Conservation (phyloP, 345 rosid genomes). For the Excoecaria cochinchinensis region DNA sequence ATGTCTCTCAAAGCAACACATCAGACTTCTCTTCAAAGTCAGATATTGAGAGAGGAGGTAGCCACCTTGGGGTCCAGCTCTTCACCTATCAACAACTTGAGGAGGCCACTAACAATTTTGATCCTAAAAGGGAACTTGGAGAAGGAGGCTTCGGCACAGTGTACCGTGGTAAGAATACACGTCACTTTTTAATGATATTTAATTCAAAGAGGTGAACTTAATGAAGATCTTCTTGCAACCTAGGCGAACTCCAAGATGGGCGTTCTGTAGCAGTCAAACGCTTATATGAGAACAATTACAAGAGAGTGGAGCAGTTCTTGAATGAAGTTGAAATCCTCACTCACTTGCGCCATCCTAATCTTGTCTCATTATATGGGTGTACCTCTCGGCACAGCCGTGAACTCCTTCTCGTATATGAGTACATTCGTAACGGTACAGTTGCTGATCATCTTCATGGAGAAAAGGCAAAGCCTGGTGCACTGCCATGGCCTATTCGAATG, state of each 20-base stretch:
- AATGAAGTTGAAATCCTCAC: constrained; percentile 81
- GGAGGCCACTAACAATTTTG: constrained; percentile 69
- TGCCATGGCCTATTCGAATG: constrained; percentile 61
- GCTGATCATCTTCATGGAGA: constrained; percentile 83
- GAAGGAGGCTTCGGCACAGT: constrained; percentile 96
- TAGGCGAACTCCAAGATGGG: constrained; percentile 77
- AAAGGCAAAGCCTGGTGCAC: constrained; percentile 57
- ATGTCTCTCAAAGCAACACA: constrained; percentile 35
- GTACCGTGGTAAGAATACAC: constrained; percentile 53
- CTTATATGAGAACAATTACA: constrained; percentile 69
- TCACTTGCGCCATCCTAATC: constrained; percentile 61
- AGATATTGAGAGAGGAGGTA: constrained; percentile 48
- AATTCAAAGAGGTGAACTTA: background rate
- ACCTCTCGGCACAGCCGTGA: constrained; percentile 77
- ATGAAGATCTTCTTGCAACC: background rate
- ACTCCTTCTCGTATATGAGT: constrained; percentile 81
- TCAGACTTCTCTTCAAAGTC: constrained; percentile 40
- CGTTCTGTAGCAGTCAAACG: constrained; percentile 84
- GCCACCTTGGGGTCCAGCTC: constrained; percentile 42
- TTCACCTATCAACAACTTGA: constrained; percentile 68
- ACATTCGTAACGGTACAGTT: constrained; percentile 77
- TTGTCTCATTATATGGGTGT: constrained; percentile 79
- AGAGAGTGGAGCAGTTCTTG: constrained; percentile 73
- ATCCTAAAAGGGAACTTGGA: constrained; percentile 68
- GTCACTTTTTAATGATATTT: background rate